These are phyloP conservation scores for Ilex asprella DNA, from an alignment of 257 asterid species.

Conservation along the genomic window DNA sequence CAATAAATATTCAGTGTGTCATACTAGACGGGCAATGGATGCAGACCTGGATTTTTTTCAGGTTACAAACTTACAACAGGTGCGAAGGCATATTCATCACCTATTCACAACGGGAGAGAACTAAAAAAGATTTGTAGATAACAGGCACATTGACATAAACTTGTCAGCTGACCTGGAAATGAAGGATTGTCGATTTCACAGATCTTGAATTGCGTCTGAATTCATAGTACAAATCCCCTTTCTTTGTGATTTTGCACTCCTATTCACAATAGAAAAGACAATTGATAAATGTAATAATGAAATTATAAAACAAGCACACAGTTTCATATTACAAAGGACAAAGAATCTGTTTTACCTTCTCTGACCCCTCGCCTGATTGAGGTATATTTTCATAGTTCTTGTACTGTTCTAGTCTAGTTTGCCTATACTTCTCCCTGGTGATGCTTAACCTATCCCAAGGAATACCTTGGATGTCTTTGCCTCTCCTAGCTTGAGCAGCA, in stretches of 20 bases:
- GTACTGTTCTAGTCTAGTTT: conserved; percentile 74
- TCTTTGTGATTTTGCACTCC: conserved; percentile 70
- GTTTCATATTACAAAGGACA: conserved; percentile 1
- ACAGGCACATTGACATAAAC: conserved; percentile 6
- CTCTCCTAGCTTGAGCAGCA: conserved; percentile 83
- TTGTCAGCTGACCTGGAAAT: conserved; percentile 62
- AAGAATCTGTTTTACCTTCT: conserved; percentile 38
- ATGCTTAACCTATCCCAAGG: conserved; percentile 90
- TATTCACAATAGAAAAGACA: conserved; percentile 16
- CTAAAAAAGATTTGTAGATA: conserved; percentile 3
- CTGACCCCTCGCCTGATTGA: conserved; percentile 61
- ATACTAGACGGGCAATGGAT: no score
- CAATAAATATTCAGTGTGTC: no score
- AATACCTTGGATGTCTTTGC: conserved; percentile 94
- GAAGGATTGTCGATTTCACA: conserved; percentile 80
- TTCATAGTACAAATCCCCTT: conserved; percentile 47
- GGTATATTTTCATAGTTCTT: conserved; percentile 83
- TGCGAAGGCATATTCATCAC: no score
- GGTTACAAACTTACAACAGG: no score
- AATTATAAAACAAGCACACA: neutral
- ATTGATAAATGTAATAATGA: neutral
- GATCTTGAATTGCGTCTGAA: conserved; percentile 87
- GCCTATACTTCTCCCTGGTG: conserved; percentile 72
- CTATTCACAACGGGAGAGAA: neutral
- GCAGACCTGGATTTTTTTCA: no score